Base-by-base conservation (phyloP, 208 protist genomes). In the Trypanosoma caninum region DNA sequence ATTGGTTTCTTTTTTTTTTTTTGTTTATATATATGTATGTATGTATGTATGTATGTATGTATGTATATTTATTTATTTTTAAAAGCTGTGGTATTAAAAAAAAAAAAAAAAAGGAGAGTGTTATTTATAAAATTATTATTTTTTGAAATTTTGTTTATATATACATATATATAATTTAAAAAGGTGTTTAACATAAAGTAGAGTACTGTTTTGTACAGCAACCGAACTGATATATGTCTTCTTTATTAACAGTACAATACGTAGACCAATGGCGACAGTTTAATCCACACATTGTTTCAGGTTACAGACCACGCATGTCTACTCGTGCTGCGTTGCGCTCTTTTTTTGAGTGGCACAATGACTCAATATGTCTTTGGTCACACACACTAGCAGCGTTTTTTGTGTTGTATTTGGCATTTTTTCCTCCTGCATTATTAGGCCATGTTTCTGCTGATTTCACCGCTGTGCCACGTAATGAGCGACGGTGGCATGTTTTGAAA, bases 221-320 rank as follows among this genome's bases (percentile, higher is more conserved):
- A n/a, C n/a, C n/a, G n/a, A n/a, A n/a, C n/a, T n/a, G n/a, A n/a
- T n/a, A n/a, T 18, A 56, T 37, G 33, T 11, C 25, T 41, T 5
- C n/a, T 5, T 45, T 69, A 16, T 65, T 74, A 34, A 57, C 58
- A 37, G 72, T 87, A 33, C 68, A 87, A 31, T 62, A 91, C 42
- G 72, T 87, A 22, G 73, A 78, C 30, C 45, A 55, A 42, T 87
- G 72, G 67, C 67, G 87, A 16, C 84, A 72, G 44, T 91, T 86
- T 57, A 91, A 91, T 67, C 60, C 60, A 10, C 79, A 80, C 57
- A 74, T 91, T 28, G 59, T 69, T 0, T 53, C 67, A 0, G 84
- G 84, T 27, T 91, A 83, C 59, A 79, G 84, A 18, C 79, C 80
- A 0, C 63, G 40, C n/a, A 59, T 84, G 44, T 70, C 68, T 42